Evolutionary conservation across 257 asterid species (phyloP), one percentile per base, ranked within the genome.

Genomic region (Striga asiatica): DNA sequence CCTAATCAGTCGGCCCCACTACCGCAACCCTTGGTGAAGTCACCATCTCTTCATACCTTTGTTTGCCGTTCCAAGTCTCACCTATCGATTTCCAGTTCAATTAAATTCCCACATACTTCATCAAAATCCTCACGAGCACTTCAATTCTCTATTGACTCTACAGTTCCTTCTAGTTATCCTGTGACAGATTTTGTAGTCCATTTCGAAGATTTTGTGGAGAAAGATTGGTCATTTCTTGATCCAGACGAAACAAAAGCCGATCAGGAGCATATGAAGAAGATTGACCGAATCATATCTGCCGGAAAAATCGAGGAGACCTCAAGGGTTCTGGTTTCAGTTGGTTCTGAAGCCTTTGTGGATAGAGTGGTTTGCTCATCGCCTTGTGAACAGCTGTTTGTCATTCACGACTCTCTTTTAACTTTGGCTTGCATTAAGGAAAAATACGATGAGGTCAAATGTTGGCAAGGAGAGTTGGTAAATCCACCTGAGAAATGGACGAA

Each of bases 211-310:
- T 52, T 78, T 32, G 71, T 76, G 66, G 87, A 79, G 60, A 88
- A 84, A 58, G 88, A 88, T 66, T 84, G 93, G 89, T 78, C 96
- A 6, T 78, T 88, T 73, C 89, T 88, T 51, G 96, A 89, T 6
- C 27, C 25, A 3, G 76, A 70, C 12, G 62, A 69, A 32, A 37
- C 58, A 28, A 62, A 64, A 64, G 64, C 73, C n/a, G 77, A 74
- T 54, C 78, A 58, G 64, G 77, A 60, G 61, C 76, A 72, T 51
- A 58, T 56, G 50, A 67, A 25, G 66, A 83, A 68, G 60, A 62
- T 71, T 24, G 80, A 83, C 23, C 64, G 53, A 32, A 83, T 89
- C 52, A 78, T 89, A 56, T 76, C 78, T 20, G 83, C 83, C 0
- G 98, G 74, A 51, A 20, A 53, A 51, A 52, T 69, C 19, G 65